These are phyloP conservation scores for Blastomyces gilchristii DNA, from an alignment of 2,329 filamentous ascomycete genomes.

Conservation along the genomic window DNA sequence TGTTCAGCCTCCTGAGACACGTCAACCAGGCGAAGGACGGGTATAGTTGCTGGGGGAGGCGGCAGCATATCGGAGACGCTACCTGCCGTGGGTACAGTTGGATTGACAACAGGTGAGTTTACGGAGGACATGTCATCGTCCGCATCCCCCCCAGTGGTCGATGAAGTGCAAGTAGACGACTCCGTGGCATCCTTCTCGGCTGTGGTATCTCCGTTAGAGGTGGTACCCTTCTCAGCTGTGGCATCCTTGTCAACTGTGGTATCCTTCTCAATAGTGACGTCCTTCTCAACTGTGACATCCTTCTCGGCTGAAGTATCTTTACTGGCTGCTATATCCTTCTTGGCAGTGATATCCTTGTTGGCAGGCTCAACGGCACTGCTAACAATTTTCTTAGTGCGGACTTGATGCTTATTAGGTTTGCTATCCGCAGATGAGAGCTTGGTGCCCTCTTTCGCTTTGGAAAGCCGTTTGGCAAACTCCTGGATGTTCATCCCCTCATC, in stretches of 20 bases:
- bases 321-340: too few relatives aligned
- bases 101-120: constrained; percentile 51
- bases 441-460: constrained; percentile 59
- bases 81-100: constrained; percentile 38
- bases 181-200: constrained; percentile 25
- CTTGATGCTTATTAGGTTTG: constrained; percentile 53
- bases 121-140: constrained; percentile 70
- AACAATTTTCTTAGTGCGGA: constrained; percentile 39
- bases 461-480: constrained; percentile 66
- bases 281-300: too few relatives aligned
- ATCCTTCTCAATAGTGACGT: too few relatives aligned
- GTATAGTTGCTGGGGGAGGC: constrained; percentile 51
- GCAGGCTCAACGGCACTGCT: not conserved
- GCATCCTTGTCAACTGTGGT: too few relatives aligned
- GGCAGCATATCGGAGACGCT: constrained; percentile 92
- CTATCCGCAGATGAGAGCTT: constrained; percentile 38
- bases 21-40: constrained; percentile 68
- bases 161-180: constrained; percentile 51
- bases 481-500: constrained; percentile 58
- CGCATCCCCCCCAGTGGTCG: constrained; percentile 61
- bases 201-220: too few relatives aligned
- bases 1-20: constrained; percentile 43
- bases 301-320: too few relatives aligned
- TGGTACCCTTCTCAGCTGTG: too few relatives aligned
- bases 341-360: not conserved